Base-by-base conservation (phyloP, 306 rosid genomes). In the Fagus crenata region DNA sequence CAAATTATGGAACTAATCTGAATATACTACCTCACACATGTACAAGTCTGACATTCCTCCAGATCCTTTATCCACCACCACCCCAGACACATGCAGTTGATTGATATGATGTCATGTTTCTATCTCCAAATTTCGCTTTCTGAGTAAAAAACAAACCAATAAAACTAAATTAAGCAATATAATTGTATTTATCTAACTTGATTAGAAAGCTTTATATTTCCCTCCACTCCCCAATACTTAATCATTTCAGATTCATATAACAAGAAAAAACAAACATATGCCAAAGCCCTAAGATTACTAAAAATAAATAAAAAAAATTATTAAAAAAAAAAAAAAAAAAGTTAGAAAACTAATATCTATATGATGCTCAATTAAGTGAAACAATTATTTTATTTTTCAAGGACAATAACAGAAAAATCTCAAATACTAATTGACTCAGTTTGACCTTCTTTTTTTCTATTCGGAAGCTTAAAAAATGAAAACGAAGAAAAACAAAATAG, bases 61-160 rank as follows among this genome's bases (percentile, higher is more conserved):
- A 46, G 86, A 81, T 77, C 71, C 77, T 83, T 76, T 91, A 91
- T 70, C 92, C 90, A 46, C 90, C 90, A 46, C 90, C 88, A 79
- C 85, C 81, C 67, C 73, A 43, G 69, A 75, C 53, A 71, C 75
- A 82, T 33, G 82, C 75, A 78, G 81, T 53, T 43, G 80, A 43
- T 89, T 85, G 89, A 72, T 74, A 80, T 58, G 83, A 75, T 81
- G 67, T 74, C 91, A 85, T 85, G 77, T 80, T 74, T 70, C 75
- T 71, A 75, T 75, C 75, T 54, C 68, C 80, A 51, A 81, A 73
- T 39, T 5, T 63, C 68, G 75, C 73, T 76, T 80, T 71, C 90
- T 79, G 77, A 79, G 80, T 71, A 18, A 63, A 77, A 54, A 76
- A 77, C 14, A 77, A 7, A 65, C 32, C 18, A 74, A 64, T 6